Base-by-base conservation (phyloP, 495 filamentous ascomycete genomes). In the Annulohypoxylon maeteangense region DNA sequence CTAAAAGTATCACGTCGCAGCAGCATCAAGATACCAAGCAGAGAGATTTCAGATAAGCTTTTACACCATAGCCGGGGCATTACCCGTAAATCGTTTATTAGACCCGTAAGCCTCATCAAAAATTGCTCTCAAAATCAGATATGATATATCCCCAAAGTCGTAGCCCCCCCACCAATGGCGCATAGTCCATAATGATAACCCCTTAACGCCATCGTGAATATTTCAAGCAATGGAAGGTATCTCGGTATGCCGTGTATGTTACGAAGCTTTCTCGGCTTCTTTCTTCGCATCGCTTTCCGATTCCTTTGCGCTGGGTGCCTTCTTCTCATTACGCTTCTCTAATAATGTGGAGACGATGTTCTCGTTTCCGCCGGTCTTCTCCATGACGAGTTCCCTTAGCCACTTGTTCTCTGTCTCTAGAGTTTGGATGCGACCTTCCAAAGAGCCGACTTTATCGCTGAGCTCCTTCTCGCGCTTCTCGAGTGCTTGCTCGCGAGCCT, bases 371-470 rank as follows among this genome's bases (percentile, higher is more conserved):
- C 85, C 91, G 61, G 92, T 94, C 86, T 97, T 98, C 83, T 97
- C 95, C 59, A 91, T 92, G 53, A 99, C 88, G 54, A 99, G 86
- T 68, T 92, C 92, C 87, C 96, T 94, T 75, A 99, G 80, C 96
- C 95, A 98, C 70, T 92, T 91, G 81, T 99, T 99, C 81, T 99
- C 95, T 79, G 92, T 94, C 84, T 98, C 93, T 27, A 99, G 82
- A 72, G 94, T 90, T 58, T 89, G 88, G 54, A 99, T 93, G 44
- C 91, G 89, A 55, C 89, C 86, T 79, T 98, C 95, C 11, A 99
- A 86, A 10, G 81, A 82, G 10, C 82, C 83, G 44, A 96, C 92
- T 81, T 94, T 94, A 36, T 97, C 95, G 7, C 87, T 88, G 78
- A 97, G 93, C 72, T 98, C 95, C 80, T 96, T 95, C 64, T 95